Evolutionary conservation across 345 rosid genomes (phyloP).

Genomic region (Gossypium mustelinum): DNA sequence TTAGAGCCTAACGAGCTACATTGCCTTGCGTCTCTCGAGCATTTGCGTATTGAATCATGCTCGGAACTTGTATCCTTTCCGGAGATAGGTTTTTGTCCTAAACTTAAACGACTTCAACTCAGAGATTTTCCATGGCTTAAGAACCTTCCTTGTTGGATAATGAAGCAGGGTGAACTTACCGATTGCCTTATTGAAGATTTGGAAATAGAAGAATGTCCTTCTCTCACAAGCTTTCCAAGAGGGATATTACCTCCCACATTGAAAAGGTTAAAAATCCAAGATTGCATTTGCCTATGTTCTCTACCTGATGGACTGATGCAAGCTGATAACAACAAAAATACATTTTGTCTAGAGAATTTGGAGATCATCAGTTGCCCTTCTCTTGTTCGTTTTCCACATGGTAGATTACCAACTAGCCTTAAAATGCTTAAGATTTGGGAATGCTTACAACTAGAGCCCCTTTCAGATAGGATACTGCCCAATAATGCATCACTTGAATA

Average conservation of each 20-base stretch:
- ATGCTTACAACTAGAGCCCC: slow-evolving; percentile 5
- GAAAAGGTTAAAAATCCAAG: not conserved
- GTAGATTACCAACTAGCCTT: slow-evolving; percentile 3
- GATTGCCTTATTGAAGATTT: slow-evolving; percentile 8
- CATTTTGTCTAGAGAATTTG: slow-evolving; percentile 13
- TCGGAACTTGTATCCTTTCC: slow-evolving; percentile 14
- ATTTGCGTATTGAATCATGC: slow-evolving; percentile 19
- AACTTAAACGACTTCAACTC: not conserved
- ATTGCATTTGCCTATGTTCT: not conserved
- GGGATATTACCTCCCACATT: not conserved
- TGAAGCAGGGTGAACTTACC: not conserved
- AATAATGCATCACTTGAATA: slow-evolving; percentile 14
- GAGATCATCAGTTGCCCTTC: slow-evolving; percentile 21
- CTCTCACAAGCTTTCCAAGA: slow-evolving; percentile 10
- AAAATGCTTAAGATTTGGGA: slow-evolving; percentile 14
- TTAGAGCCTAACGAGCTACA: not conserved
- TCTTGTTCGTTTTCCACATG: slow-evolving; percentile 17
- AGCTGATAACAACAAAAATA: not conserved
- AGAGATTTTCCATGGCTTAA: not conserved
- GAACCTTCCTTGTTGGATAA: slow-evolving; percentile 5
- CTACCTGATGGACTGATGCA: slow-evolving; percentile 18
- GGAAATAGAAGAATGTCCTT: slow-evolving; percentile 11
- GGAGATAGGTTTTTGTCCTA: not conserved
- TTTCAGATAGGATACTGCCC: slow-evolving; percentile 15
- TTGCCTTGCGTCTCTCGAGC: slow-evolving; percentile 2